Base-by-base conservation (phyloP, 345 rosid species). In the Corymbia maculata region DNA sequence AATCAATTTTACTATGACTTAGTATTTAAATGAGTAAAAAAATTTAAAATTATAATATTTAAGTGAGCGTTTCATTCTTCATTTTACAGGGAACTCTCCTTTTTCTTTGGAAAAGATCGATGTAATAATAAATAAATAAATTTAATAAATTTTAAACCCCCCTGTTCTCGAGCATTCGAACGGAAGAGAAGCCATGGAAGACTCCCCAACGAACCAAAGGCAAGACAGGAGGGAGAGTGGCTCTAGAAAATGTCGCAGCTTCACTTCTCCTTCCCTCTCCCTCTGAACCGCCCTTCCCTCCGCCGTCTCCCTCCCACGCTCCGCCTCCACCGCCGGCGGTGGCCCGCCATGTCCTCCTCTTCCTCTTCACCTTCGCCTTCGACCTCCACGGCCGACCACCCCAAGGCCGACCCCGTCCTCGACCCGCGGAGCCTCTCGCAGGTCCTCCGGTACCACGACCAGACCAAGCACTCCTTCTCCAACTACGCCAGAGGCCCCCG, bases 401-500 rank as follows among this genome's bases (percentile, higher is more conserved):
- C 26, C n/a, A 24, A 26, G 68, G 84, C 45, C 86, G 89, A 19
- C 86, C 90, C 88, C 88, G 89, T 47, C 90, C n/a, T 61, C 87
- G 28, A 55, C 51, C 42, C 88, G 4, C 88, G 28, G 10, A 79
- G 61, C 49, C 64, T 96, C 16, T 59, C 89, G n/a, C 94, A 92
- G 59, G 95, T 94, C 53, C 86, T 97, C 21, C 92, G 87, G 87
- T 97, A 94, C 92, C 99, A 97, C 88, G 90, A 92, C 84, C 95
- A 95, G 91, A 96, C 98, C 61, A 96, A 97, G 79, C 99, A 97
- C 87, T 90, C 93, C 50, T 96, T 96, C 88, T 90, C 91, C 86
- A 90, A 90, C 59, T 96, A 94, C 89, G 98, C 99, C 4, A 90
- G 94, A 88, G 98, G 99, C 21, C 99, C 99, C 47, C 97, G 90